Conservation (phyloP, 306 rosid species). For the Ochetophila trinervis region DNA sequence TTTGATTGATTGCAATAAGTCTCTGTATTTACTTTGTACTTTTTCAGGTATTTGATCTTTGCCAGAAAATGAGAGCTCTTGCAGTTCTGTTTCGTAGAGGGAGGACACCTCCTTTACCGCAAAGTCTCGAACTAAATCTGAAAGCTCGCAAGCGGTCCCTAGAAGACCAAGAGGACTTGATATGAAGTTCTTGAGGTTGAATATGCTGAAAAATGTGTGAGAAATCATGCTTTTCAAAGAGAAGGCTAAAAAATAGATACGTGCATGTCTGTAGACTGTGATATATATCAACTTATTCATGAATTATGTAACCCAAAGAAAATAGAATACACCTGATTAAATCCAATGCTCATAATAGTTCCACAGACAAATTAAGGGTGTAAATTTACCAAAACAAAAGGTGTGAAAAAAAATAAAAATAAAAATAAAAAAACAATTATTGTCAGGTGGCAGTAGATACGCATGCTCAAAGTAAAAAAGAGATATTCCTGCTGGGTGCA, state of each 20-base stretch:
- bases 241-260: slow-evolving; percentile 4
- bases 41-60: slow-evolving; percentile 78
- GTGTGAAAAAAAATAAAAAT: too few species aligned
- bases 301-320: too few species aligned
- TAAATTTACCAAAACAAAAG: too few species aligned
- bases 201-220: slow-evolving; percentile 15
- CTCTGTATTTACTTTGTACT: not conserved
- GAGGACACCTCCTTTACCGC: slow-evolving; percentile 86
- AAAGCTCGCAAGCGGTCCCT: slow-evolving; percentile 81
- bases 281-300: not conserved
- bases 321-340: too few species aligned
- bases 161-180: slow-evolving; percentile 77
- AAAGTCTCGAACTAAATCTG: slow-evolving; percentile 77
- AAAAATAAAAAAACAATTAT: too few species aligned
- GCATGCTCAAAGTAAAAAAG: too few species aligned
- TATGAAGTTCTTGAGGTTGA: slow-evolving; percentile 32
- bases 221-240: slow-evolving; percentile 11
- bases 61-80: slow-evolving; percentile 85
- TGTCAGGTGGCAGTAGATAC: too few species aligned
- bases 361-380: too few species aligned
- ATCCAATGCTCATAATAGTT: too few species aligned
- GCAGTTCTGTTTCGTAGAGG: slow-evolving; percentile 96
- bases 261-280: slow-evolving; percentile 9
- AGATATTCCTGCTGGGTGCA: too few species aligned
- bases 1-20: not conserved